Percentiles rank a stretch among this genome's conserved stretches.
Evolutionary conservation across 1,139 yeast species (phyloP).

Genomic region (Yamadazyma jaroonii): DNA sequence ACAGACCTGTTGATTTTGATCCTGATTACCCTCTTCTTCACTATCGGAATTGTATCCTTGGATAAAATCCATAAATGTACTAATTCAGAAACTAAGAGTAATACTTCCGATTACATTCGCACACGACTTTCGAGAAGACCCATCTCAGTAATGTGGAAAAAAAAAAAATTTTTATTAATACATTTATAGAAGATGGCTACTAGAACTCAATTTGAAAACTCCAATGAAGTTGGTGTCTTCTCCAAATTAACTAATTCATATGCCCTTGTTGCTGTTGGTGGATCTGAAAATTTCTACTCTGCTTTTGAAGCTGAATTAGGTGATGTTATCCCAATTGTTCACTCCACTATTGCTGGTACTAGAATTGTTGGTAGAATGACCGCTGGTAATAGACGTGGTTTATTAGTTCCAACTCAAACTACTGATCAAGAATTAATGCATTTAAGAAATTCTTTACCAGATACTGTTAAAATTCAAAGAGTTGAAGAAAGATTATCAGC

Average conservation of each 20-base stretch:
- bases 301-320: constrained; percentile 98
- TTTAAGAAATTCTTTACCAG: constrained; percentile 96
- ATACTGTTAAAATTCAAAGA: constrained; percentile 90
- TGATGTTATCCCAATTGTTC: constrained; percentile 93
- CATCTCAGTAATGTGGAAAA: constrained; percentile 2
- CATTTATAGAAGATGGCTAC: constrained; percentile 33
- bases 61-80: constrained; percentile 10
- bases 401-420: constrained; percentile 95
- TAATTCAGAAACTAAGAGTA: not conserved
- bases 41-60: constrained; percentile 11
- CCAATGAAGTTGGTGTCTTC: constrained; percentile 98
- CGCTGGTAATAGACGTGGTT: constrained; percentile 97
- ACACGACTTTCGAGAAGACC: constrained; percentile 1
- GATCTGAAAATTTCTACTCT: constrained; percentile 95
- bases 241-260: constrained; percentile 95
- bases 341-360: constrained; percentile 96
- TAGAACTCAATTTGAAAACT: constrained; percentile 83
- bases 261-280: constrained; percentile 95
- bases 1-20: not conserved
- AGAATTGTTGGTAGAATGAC: constrained; percentile 98
- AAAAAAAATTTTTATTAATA: constrained; percentile 1
- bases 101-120: constrained; percentile 3
- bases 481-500: constrained; percentile 98
- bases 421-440: constrained; percentile 99
- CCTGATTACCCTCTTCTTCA: constrained; percentile 6